Conservation (phyloP, 1,284 basidiomycete species). For the Rhodotorula sp. region DNA sequence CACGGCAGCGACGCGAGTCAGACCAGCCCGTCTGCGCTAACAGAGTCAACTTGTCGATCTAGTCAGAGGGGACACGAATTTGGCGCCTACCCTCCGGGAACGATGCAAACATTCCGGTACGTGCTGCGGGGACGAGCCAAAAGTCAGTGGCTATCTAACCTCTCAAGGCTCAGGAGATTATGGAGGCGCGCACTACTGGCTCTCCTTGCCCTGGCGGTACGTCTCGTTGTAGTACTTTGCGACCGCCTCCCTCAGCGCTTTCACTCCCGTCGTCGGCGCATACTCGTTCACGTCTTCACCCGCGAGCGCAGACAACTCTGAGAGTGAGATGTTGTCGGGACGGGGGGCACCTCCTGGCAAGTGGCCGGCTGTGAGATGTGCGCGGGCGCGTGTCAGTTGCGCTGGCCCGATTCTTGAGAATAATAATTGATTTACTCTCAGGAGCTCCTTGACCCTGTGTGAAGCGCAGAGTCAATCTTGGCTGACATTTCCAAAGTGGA, state of each 20-base stretch:
- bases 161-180: no score
- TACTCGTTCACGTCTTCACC: constrained; percentile 68
- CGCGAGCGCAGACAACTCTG: constrained; percentile 51
- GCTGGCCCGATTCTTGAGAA: background rate
- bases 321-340: constrained; percentile 60
- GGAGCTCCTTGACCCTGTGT: constrained; percentile 71
- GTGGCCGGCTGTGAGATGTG: constrained; percentile 49
- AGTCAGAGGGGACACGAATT: background rate
- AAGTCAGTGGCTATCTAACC: background rate
- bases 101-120: constrained; percentile 66
- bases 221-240: constrained; percentile 82
- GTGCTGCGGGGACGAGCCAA: constrained; percentile 59
- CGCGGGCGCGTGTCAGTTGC: background rate
- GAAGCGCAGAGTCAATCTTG: background rate
- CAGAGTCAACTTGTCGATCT: constrained; percentile 43
- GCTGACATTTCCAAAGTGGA: background rate
- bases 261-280: constrained; percentile 79
- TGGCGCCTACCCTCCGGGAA: constrained; percentile 34
- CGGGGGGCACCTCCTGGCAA: constrained; percentile 72
- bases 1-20: constrained; percentile 86
- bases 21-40: constrained; percentile 68
- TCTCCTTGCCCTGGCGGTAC: constrained; percentile 70
- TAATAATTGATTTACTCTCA: constrained; percentile 52
- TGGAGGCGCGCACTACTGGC: constrained; percentile 53
- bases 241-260: constrained; percentile 63